Conservation (phyloP, 2,329 filamentous ascomycete species). For the Aureobasidium namibiae region DNA sequence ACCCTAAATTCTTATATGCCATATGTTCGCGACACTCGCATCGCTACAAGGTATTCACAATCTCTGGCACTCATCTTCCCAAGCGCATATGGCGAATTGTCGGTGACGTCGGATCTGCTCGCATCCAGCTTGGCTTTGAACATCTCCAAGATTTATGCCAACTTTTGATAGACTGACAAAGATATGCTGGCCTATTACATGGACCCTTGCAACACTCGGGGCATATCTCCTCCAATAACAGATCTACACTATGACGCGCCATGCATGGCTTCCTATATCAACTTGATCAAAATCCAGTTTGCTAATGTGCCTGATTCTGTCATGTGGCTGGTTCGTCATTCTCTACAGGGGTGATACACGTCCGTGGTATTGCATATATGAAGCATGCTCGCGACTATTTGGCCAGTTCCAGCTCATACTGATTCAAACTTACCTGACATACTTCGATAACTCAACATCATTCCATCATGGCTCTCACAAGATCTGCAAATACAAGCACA, state of each 20-base stretch:
- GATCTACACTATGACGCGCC: constrained; percentile 6
- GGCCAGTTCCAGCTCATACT: not conserved
- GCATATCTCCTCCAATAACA: not conserved
- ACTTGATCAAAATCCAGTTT: constrained; percentile 7
- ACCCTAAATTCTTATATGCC: not conserved
- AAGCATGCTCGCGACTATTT: not conserved
- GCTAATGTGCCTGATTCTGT: not conserved
- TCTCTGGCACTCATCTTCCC: not conserved
- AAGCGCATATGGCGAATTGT: not conserved
- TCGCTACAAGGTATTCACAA: not conserved
- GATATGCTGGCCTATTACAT: not conserved
- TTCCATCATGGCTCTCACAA: constrained; percentile 3
- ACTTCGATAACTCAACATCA: not conserved
- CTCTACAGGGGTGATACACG: not conserved
- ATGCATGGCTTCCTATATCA: not conserved
- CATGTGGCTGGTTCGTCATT: constrained; percentile 6
- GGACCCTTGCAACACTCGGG: not conserved
- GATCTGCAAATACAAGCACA: constrained; percentile 18
- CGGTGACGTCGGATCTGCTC: constrained; percentile 5
- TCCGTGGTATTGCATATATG: not conserved
- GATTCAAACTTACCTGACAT: not conserved
- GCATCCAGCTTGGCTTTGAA: not conserved
- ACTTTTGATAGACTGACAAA: not conserved
- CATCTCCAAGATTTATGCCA: not conserved
- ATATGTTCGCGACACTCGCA: not conserved